Evolutionary conservation across 148 eudicot species (phyloP), one percentile per base, ranked within the genome.

Genomic region (Beta vulgaris): DNA sequence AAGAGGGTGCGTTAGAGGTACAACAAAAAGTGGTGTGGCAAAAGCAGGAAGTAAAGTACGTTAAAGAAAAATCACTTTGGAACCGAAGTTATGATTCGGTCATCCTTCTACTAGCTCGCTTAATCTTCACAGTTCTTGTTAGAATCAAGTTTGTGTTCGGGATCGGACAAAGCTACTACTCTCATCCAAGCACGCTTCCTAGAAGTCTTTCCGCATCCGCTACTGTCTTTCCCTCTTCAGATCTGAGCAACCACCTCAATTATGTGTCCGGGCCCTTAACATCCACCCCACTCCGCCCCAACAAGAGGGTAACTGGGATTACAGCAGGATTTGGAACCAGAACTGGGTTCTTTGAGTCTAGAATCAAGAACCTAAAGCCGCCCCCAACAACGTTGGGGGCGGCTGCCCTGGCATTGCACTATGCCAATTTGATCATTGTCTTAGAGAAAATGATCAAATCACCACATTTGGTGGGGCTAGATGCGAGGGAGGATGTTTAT

Each of bases 401-500:
- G 2, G 85, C 93, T 0, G 98, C 91, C n/a, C 76, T 91, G 4
- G 81, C 92, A 7, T 72, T 94, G 32, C 97, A 94, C 80, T 94
- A 94, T 46, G 87, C 98, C 13, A 94, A 94, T 65, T 75, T 94
- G 85, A 90, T 94, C 69, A 87, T 94, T 8, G 87, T 94, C 32
- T 66, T 89, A 58, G 98, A 94, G 68, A 94, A 90, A 81, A 90
- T 94, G 98, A 86, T 89, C 53, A 87, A 83, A 73, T 75, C 93
- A 8, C 98, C 98, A 5, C 98, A 94, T 25, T 29, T 94, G 26
- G 91, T 94, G 39, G 98, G 98, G 0, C 75, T 82, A 0, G 98
- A 91, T 59, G 97, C 97, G 2, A 84, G 97, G 69, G 97, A 94
- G 39, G 98, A 94, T 76, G 81, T 94, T 4, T 94, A 94, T 66